Evolutionary conservation across 108 stramenopile species (phyloP).

Genomic region (Skeletonema menzelii): DNA sequence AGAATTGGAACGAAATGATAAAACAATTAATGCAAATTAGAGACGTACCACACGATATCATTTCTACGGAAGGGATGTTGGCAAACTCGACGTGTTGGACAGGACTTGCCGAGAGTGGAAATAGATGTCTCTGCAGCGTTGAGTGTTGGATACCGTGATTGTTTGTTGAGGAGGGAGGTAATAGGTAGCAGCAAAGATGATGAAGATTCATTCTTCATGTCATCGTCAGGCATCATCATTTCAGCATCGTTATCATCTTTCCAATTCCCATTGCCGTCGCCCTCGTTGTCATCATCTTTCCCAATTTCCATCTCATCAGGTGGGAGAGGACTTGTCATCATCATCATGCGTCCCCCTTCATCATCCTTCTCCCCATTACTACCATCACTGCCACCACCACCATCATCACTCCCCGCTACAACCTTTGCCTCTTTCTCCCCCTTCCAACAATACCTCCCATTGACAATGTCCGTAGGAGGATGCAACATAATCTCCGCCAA

Average conservation of each 20-base stretch:
- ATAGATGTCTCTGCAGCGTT: constrained; percentile 19
- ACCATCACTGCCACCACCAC: background rate
- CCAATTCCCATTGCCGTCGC: background rate
- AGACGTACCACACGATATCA: constrained; percentile 99
- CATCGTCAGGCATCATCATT: background rate
- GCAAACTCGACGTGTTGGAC: constrained; percentile 74
- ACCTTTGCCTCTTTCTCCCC: background rate
- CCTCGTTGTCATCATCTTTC: background rate
- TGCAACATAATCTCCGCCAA: constrained; percentile 46
- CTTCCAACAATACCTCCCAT: background rate
- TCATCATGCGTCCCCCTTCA: background rate
- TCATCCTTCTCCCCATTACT: background rate
- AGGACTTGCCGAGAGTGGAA: constrained; percentile 38
- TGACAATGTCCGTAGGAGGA: constrained; percentile 13
- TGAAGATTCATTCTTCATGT: background rate
- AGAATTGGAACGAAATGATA: too few species aligned
- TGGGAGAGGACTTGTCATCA: background rate
- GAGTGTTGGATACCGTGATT: constrained; percentile 13
- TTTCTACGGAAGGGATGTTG: constrained; percentile 90
- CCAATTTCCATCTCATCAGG: background rate
- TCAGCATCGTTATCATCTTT: background rate
- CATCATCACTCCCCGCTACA: too few species aligned
- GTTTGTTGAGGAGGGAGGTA: background rate
- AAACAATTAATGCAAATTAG: too few species aligned
- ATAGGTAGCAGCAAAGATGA: background rate